Percentiles rank a stretch among this genome's conserved stretches.
phyloP scores from a whole-genome alignment of 495 filamentous ascomycete genomes.

The Arthonia radiata region DNA sequence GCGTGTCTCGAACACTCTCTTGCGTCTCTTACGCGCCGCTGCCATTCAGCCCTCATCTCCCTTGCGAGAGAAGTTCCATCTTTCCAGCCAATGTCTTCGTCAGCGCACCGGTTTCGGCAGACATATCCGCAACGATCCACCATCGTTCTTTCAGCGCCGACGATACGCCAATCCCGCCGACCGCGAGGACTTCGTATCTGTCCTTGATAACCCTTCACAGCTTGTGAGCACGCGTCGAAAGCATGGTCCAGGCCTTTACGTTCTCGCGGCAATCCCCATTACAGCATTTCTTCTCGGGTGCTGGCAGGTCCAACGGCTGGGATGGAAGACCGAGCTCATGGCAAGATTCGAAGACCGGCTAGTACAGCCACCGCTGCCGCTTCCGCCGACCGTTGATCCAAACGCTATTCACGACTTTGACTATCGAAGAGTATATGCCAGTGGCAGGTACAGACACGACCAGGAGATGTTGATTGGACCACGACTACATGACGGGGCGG shows the following conservation, averaged over 20 bases:
- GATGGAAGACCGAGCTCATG: constrained; percentile 80
- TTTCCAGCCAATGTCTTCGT: no score
- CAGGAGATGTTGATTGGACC: constrained; percentile 91
- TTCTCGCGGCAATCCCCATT: constrained; percentile 66
- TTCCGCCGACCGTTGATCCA: constrained; percentile 63
- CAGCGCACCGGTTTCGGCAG: no score
- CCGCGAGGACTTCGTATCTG: constrained; percentile 46
- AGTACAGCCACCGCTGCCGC: constrained; percentile 57
- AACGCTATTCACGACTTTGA: constrained; percentile 67
- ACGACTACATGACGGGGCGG: constrained; percentile 62
- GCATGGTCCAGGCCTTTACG: constrained; percentile 61
- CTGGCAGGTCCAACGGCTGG: constrained; percentile 87
- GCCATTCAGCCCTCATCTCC: no score
- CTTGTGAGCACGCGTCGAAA: constrained; percentile 45
- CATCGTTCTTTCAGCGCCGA: constrained; percentile 1
- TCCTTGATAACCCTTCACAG: constrained; percentile 62
- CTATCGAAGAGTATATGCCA: constrained; percentile 62
- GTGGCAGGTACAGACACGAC: constrained; percentile 55
- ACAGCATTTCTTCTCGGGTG: constrained; percentile 76
- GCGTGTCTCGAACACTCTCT: no score
- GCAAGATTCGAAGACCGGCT: constrained; percentile 78
- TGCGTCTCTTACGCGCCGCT: no score
- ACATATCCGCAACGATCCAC: no score
- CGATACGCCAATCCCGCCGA: constrained; percentile 27
- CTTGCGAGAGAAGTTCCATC: no score